Conservation (phyloP, 2,329 filamentous ascomycete species). For the Myriangium duriaei region DNA sequence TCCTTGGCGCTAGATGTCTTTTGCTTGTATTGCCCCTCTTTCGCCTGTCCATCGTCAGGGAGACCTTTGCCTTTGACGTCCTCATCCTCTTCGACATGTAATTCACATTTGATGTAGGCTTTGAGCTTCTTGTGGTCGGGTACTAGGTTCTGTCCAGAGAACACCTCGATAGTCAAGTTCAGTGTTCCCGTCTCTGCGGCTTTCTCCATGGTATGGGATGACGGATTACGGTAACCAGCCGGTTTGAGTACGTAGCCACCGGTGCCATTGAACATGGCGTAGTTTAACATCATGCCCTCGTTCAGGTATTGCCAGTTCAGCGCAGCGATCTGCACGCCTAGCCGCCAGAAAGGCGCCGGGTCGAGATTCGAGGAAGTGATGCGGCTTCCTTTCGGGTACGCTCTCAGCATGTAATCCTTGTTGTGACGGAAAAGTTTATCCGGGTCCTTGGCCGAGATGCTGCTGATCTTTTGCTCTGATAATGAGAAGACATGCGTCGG, state of each 20-base stretch:
- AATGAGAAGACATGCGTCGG: conserved; percentile 54
- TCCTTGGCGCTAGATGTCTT: conserved; percentile 32
- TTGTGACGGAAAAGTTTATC: conserved; percentile 67
- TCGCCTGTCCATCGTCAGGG: conserved; percentile 37
- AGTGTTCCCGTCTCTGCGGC: conserved; percentile 28
- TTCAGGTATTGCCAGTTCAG: conserved; percentile 91
- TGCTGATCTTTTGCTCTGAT: conserved; percentile 52
- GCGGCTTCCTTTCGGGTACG: conserved; percentile 73
- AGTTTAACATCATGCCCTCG: conserved; percentile 90
- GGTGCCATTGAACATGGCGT: conserved; percentile 76
- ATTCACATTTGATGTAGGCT: conserved; percentile 64
- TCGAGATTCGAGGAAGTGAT: conserved; percentile 80
- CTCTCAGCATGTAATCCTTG: conserved; percentile 63
- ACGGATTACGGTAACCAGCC: conserved; percentile 47
- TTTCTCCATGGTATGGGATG: conserved; percentile 13
- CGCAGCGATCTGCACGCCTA: conserved; percentile 80
- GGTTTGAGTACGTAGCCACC: conserved; percentile 82
- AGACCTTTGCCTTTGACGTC: conserved; percentile 31
- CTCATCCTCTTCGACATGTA: conserved; percentile 62
- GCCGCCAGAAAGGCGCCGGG: conserved; percentile 72
- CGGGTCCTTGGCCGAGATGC: conserved; percentile 46
- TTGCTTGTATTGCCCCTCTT: conserved; percentile 39
- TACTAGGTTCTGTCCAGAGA: conserved; percentile 64
- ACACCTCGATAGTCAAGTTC: conserved; percentile 57
- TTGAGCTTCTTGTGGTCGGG: conserved; percentile 47